phyloP scores from a whole-genome alignment of 371 early-diverging fungal species.

The Lichtheimia ramosa region DNA sequence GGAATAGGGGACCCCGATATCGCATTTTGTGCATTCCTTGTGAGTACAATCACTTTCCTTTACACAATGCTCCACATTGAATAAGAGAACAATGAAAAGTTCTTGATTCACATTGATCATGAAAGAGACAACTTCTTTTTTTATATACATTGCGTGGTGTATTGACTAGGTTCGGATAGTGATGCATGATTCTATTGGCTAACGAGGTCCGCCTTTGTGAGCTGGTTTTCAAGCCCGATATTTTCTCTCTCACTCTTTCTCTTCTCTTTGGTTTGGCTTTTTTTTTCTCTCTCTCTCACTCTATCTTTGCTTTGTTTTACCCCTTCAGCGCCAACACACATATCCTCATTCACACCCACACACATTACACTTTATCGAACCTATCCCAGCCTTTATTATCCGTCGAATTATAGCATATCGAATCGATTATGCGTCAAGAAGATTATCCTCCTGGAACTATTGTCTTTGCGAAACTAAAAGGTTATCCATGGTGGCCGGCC shows the following conservation, averaged over 20 bases:
- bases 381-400: neutral
- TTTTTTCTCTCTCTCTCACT: neutral
- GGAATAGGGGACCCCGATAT: too few species aligned
- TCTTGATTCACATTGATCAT: too few species aligned
- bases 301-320: neutral
- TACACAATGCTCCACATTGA: too few species aligned
- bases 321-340: neutral
- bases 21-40: too few species aligned
- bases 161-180: too few species aligned
- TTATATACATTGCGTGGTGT: too few species aligned
- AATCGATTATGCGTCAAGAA: constrained; percentile 15
- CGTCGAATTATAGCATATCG: neutral
- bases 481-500: constrained; percentile 82
- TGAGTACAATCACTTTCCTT: too few species aligned
- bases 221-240: constrained; percentile 1
- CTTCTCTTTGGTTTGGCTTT: neutral
- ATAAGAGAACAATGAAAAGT: too few species aligned
- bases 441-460: constrained; percentile 59
- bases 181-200: too few species aligned
- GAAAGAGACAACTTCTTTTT: too few species aligned
- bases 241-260: neutral
- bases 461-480: constrained; percentile 74
- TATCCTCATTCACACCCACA: neutral
- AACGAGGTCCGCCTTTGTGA: too few species aligned
- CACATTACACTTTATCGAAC: too few species aligned